Evolutionary conservation across 2,329 filamentous ascomycete genomes (phyloP), one percentile per base, ranked within the genome.

Genomic region (Beauveria medogensis): DNA sequence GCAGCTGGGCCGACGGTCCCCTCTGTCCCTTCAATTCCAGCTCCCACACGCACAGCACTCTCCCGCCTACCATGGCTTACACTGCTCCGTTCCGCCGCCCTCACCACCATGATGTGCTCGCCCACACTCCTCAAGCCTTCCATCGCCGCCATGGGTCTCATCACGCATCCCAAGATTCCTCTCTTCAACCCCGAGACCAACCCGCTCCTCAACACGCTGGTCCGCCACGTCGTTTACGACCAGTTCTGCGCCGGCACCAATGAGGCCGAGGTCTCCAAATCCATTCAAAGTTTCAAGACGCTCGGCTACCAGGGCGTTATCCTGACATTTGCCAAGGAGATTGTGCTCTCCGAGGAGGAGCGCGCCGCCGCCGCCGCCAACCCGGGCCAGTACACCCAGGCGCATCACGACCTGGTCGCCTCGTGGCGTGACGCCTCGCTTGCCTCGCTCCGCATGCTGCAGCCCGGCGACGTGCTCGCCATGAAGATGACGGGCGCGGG

Each of bases 401-500:
- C 52, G 28, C 20, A 60, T 47, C 63, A 68, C 62, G 61, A 65
- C 56, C 70, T 68, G 52, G 70, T 79, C 0, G 70, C 76, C n/a
- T 68, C 74, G 50, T 85, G 82, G 82, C 72, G 78, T 47, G 72
- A 80, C 28, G 81, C 80, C 3, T 82, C 80, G 6, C 66, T 84
- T 52, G 72, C 78, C 61, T 83, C 81, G 0, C 72, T 85, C 1
- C 73, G 77, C 14, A 62, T 61, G 58, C 48, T 63, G 6, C 48
- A 65, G 37, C 63, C 62, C 3, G 74, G 80, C 22, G 83, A 86
- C 63, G 86, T 83, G 66, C 78, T 86, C 1, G 82, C 83, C 1
- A 70, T 86, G 61, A 87, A 86, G 70, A 90, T 92, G 77, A 90
- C 87, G 1, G 90, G 90, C 12, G 88, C 91, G 24, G 91, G 91